These are phyloP conservation scores for Hydrangea macrophylla DNA, from an alignment of 148 eudicot genomes.

Conservation along the genomic window DNA sequence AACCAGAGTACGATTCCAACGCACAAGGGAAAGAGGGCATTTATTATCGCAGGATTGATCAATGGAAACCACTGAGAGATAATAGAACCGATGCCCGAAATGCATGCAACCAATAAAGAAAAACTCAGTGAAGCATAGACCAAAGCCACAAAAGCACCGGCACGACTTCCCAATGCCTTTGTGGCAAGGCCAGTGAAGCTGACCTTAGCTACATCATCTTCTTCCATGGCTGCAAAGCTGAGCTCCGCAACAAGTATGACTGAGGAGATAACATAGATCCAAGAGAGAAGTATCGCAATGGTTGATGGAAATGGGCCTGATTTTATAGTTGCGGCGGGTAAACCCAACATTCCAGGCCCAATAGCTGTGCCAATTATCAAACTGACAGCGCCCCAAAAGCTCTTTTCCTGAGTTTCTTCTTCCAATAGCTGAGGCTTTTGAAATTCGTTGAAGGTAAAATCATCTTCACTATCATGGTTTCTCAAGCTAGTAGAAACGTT, in stretches of 20 bases:
- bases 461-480: not conserved
- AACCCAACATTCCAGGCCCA: constrained; percentile 74
- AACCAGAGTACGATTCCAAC: constrained; percentile 46
- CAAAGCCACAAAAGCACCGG: constrained; percentile 56
- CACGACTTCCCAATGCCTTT: constrained; percentile 43
- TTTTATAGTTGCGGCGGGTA: constrained; percentile 62
- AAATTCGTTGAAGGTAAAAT: not conserved
- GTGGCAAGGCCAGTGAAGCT: constrained; percentile 65
- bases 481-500: constrained; percentile 7
- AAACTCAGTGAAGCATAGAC: constrained; percentile 67
- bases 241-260: constrained; percentile 69
- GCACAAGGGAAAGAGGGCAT: constrained; percentile 44
- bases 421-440: constrained; percentile 5
- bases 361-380: constrained; percentile 72
- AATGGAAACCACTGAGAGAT: constrained; percentile 51
- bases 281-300: constrained; percentile 54
- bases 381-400: constrained; percentile 70
- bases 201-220: constrained; percentile 52
- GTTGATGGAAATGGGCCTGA: constrained; percentile 69
- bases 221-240: constrained; percentile 62
- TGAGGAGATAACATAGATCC: constrained; percentile 73
- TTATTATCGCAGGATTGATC: constrained; percentile 28
- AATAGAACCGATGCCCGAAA: constrained; percentile 65
- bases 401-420: constrained; percentile 32
- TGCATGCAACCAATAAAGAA: constrained; percentile 68